Base-by-base conservation (phyloP, 257 asterid species). In the Phtheirospermum japonicum region DNA sequence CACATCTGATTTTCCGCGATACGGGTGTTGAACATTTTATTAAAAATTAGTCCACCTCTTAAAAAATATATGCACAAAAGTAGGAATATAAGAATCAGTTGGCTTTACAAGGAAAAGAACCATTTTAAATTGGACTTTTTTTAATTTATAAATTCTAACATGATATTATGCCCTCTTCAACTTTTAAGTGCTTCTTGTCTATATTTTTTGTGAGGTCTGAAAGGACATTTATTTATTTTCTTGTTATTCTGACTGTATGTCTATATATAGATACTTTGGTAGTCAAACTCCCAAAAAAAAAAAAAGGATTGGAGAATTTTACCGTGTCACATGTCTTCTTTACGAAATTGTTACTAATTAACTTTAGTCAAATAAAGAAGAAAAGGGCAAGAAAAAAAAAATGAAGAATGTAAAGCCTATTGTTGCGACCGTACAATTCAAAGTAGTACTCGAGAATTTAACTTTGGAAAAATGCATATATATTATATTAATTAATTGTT, bases 31-130 rank as follows among this genome's bases (percentile, higher is more conserved):
- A 77, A 74, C 63, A 77, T 59, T 49, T 34, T 9, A 13, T 10
- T 50, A 32, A 57, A 68, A 30, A 7, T 32, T 42, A n/a, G 61
- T 50, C 64, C 45, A 36, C 28, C 42, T 14, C 19, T n/a, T 68
- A 48, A 33, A 63, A 68, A 20, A 52, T 4, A 45, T 45, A 45
- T n/a, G 4, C 46, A 16, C 23, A 52, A 52, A 28, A 40, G 20
- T 57, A 60, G 64, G 92, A 69, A 69, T 75, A 71, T 63, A 74
- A 66, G 80, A 72, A 82, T 81, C 70, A 64, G 17, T 66, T 61
- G 55, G 74, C 86, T 77, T 79, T 75, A 80, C 73, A 60, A 71
- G 74, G 83, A 80, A 78, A 82, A 71, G 74, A 71, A 73, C 67
- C 75, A 68, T 69, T 76, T 55, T 66, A 4, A 59, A 46, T 73